Conservation (phyloP, 2,329 filamentous ascomycete genomes). For the Diaporthe longicolla region DNA sequence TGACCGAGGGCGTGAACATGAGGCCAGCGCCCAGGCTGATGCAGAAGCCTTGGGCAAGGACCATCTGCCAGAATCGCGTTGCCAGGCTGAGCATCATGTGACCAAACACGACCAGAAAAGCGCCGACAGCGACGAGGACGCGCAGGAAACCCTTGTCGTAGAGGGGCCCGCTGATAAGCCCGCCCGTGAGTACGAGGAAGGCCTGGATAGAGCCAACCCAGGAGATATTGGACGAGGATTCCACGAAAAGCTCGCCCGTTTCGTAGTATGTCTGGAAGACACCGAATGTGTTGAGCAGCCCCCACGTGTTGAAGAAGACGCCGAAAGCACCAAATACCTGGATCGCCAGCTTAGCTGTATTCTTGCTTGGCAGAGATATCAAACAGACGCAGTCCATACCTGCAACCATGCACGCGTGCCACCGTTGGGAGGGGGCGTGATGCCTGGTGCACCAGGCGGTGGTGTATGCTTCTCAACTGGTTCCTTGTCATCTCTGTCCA, state of each 20-base stretch:
- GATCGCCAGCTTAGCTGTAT: too few relatives aligned
- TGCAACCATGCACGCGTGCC: constrained; percentile 63
- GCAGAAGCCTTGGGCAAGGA: constrained; percentile 61
- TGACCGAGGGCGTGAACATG: constrained; percentile 55
- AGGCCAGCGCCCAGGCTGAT: constrained; percentile 61
- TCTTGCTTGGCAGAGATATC: too few relatives aligned
- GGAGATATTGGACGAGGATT: constrained; percentile 53
- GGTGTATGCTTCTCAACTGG: neutral
- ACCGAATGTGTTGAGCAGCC: constrained; percentile 60
- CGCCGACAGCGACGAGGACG: constrained; percentile 56
- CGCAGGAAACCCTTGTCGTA: constrained; percentile 63
- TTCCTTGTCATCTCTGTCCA: constrained; percentile 1
- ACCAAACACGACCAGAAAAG: constrained; percentile 60
- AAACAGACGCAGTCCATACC: constrained; percentile 49
- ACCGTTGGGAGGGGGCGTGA: constrained; percentile 55
- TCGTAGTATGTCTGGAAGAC: constrained; percentile 70
- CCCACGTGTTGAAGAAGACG: constrained; percentile 71
- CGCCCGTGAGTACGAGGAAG: constrained; percentile 60
- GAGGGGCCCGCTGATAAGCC: constrained; percentile 60
- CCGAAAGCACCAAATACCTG: constrained; percentile 62
- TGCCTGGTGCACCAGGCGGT: neutral
- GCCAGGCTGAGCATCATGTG: constrained; percentile 58
- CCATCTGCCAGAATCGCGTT: constrained; percentile 59
- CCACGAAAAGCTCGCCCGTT: constrained; percentile 53
- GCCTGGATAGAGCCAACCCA: constrained; percentile 64